Evolutionary conservation across 495 filamentous ascomycete genomes (phyloP).

Genomic region (Hypoxylon cercidicola): DNA sequence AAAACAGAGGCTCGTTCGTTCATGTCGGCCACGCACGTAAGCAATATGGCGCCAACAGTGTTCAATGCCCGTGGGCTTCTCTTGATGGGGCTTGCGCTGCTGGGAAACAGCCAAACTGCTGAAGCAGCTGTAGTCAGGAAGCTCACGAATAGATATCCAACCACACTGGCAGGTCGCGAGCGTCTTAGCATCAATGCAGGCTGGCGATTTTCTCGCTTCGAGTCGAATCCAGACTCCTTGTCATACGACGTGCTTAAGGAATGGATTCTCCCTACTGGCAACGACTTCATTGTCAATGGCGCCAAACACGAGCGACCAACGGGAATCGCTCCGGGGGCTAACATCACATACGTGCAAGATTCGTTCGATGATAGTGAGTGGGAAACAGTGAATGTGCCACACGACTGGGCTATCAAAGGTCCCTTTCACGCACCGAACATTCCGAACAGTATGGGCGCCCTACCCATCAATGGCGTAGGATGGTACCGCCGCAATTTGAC

Average conservation of each 20-base stretch:
- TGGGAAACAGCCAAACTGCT: conserved; percentile 7
- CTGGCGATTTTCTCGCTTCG: conserved; percentile 53
- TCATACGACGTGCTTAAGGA: conserved; percentile 49
- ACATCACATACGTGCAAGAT: conserved; percentile 46
- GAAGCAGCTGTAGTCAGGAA: conserved; percentile 27
- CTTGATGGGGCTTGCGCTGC: conserved; percentile 23
- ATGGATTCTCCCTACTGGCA: conserved; percentile 54
- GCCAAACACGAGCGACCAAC: conserved; percentile 45
- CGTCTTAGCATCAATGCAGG: conserved; percentile 46
- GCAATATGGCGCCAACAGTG: conserved; percentile 24
- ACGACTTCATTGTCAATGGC: conserved; percentile 51
- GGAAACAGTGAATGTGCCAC: conserved; percentile 51
- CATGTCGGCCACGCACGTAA: conserved; percentile 5
- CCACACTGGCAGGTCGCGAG: conserved; percentile 31
- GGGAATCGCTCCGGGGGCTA: conserved; percentile 41
- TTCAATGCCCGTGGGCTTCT: conserved; percentile 26
- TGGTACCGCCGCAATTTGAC: conserved; percentile 60
- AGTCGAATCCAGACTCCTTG: conserved; percentile 49
- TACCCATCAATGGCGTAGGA: conserved; percentile 61
- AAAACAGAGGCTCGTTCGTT: background rate
- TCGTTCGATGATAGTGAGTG: conserved; percentile 53
- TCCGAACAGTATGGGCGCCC: conserved; percentile 66
- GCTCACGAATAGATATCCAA: conserved; percentile 13
- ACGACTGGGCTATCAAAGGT: conserved; percentile 63
- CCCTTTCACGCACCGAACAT: conserved; percentile 58